Evolutionary conservation across 2,329 filamentous ascomycete genomes (phyloP).

Genomic region (Aspergillus puulaauensis): DNA sequence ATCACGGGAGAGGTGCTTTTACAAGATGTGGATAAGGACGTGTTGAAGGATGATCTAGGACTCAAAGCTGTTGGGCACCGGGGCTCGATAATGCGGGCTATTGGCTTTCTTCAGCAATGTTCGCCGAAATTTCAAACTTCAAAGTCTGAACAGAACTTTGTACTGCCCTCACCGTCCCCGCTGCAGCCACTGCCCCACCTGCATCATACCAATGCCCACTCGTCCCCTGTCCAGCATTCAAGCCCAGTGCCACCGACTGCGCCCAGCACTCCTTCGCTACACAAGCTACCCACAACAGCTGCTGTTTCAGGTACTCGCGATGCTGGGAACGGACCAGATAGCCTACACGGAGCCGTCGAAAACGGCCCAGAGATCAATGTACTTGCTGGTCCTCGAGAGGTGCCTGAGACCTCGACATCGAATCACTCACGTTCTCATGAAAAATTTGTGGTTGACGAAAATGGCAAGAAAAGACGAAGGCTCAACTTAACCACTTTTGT

Average conservation of each 20-base stretch:
- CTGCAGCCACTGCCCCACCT: not conserved
- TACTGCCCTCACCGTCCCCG: not conserved
- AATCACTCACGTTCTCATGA: conserved; percentile 21
- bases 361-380: not conserved
- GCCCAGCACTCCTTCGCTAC: not conserved
- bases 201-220: not conserved
- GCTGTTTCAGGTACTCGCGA: not conserved
- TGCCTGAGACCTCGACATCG: not conserved
- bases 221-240: not conserved
- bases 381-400: not conserved
- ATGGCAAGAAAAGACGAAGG: conserved; percentile 32
- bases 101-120: conserved; percentile 54
- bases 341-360: no score
- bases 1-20: conserved; percentile 67
- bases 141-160: conserved; percentile 1
- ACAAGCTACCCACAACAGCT: not conserved
- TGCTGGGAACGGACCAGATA: not conserved
- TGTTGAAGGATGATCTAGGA: conserved; percentile 56
- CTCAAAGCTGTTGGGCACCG: conserved; percentile 61
- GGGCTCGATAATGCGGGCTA: conserved; percentile 56
- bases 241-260: not conserved
- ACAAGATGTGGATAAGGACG: conserved; percentile 51
- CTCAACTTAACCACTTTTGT: conserved; percentile 19
- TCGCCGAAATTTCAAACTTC: conserved; percentile 52
- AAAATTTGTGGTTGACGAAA: conserved; percentile 22